These are phyloP conservation scores for Alternaria sp. DNA, from an alignment of 2,329 filamentous ascomycete species.

Conservation along the genomic window DNA sequence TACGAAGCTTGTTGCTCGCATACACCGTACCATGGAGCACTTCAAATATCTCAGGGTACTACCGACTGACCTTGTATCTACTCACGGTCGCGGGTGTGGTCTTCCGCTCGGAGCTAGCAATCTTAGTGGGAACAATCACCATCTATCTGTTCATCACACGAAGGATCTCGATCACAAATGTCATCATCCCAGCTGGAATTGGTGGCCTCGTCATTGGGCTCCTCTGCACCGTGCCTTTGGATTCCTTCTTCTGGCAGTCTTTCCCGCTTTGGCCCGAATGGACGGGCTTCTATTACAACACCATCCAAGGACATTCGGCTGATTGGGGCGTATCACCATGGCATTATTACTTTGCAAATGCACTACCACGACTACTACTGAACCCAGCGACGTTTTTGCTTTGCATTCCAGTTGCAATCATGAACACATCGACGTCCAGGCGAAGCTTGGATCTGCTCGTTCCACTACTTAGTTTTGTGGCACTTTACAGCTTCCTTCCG, in stretches of 20 bases:
- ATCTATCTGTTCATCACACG: conserved; percentile 68
- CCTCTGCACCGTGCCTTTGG: conserved; percentile 73
- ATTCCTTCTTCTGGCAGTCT: conserved; percentile 92
- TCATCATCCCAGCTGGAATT: conserved; percentile 72
- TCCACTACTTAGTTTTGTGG: conserved; percentile 76
- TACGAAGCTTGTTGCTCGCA: conserved; percentile 61
- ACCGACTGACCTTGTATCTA: conserved; percentile 73
- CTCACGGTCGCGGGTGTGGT: conserved; percentile 82
- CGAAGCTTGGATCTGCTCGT: conserved; percentile 63
- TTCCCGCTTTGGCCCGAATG: conserved; percentile 87
- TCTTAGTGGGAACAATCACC: conserved; percentile 76
- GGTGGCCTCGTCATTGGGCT: conserved; percentile 73
- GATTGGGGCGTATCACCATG: conserved; percentile 89
- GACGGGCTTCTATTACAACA: conserved; percentile 89
- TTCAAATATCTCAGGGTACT: conserved; percentile 55
- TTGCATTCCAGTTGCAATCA: conserved; percentile 59
- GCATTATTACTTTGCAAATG: conserved; percentile 84
- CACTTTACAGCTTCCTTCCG: conserved; percentile 84
- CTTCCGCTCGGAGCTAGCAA: conserved; percentile 88
- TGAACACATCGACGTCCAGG: conserved; percentile 56
- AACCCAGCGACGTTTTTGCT: conserved; percentile 73
- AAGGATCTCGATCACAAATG: conserved; percentile 62
- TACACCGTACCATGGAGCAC: conserved; percentile 49
- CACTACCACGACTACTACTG: conserved; percentile 81
- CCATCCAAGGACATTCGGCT: conserved; percentile 80